phyloP scores from a whole-genome alignment of 805 yeast species.

The Candida cerambycidarum region DNA sequence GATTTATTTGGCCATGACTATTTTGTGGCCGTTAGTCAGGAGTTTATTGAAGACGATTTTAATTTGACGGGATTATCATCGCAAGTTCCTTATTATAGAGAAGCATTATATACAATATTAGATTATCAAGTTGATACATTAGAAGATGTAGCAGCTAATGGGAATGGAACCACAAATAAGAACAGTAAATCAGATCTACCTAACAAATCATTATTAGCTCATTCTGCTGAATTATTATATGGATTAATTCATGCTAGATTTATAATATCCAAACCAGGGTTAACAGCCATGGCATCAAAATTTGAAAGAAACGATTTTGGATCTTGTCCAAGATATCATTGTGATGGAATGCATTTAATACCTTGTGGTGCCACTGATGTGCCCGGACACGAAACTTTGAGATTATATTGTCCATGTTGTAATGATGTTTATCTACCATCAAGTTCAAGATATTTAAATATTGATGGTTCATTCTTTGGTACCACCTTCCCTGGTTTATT shows the following conservation, averaged over 20 bases:
- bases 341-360: constrained; percentile 85
- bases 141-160: constrained; percentile 29
- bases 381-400: constrained; percentile 88
- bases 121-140: constrained; percentile 68
- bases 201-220: constrained; percentile 75
- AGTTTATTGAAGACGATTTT: constrained; percentile 94
- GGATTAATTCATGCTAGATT: constrained; percentile 94
- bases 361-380: constrained; percentile 92
- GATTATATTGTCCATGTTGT: constrained; percentile 93
- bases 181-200: constrained; percentile 44
- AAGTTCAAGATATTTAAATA: constrained; percentile 78
- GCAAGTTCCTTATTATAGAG: constrained; percentile 86
- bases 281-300: constrained; percentile 90
- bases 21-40: constrained; percentile 88
- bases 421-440: constrained; percentile 87
- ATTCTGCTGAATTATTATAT: constrained; percentile 87
- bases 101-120: constrained; percentile 85
- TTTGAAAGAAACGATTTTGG: constrained; percentile 90
- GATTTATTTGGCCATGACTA: constrained; percentile 81
- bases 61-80: constrained; percentile 86
- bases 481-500: constrained; percentile 93
- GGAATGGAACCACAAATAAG: constrained; percentile 6
- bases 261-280: constrained; percentile 84
- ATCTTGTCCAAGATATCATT: constrained; percentile 82
- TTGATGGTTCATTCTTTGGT: constrained; percentile 97